Evolutionary conservation across 2,329 filamentous ascomycete species (phyloP), one percentile per base, ranked within the genome.

Genomic region (Helminthosporium solani): DNA sequence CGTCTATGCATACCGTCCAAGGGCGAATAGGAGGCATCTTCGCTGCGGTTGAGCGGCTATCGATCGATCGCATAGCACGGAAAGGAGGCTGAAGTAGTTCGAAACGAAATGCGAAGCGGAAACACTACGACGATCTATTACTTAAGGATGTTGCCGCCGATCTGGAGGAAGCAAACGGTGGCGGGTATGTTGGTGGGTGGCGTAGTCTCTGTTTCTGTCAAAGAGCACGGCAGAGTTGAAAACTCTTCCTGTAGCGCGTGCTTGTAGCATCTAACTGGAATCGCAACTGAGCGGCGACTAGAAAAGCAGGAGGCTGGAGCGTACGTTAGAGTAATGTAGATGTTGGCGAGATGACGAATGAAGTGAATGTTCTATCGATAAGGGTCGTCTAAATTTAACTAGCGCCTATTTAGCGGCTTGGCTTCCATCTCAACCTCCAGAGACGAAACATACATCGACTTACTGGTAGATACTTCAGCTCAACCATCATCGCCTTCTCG

Each of bases 321-420:
- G 30, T 5, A 16, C 6, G 30, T n/a, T 7, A 14, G 30, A 14
- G 6, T 16, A 14, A 25, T 25, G 6, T 25, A 25, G 23, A 25
- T 5, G 23, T 25, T 6, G 23, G 9, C 9, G 23, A 25, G 23
- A 9, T 25, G 23, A 25, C 23, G 23, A 25, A 25, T 25, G 23
- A 9, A 25, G 23, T 25, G 23, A 25, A 25, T 25, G 23, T 6
- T 25, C 23, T 37, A 37, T 37, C 33, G 40, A 43, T 43, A 43
- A 19, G 40, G 14, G 5, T 12, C 33, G 14, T 11, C 33, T 43
- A 36, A 28, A 43, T 27, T 18, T 30, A 30, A 20, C 33, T 28
- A 43, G 23, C 25, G 40, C n/a, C 20, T 34, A 25, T 28, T 25
- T 25, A 36, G n/a, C 11, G 40, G 23, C 33, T 36, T 30, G 33